Conservation (phyloP, 1,284 basidiomycete genomes). For the Boletus subluridellus region DNA sequence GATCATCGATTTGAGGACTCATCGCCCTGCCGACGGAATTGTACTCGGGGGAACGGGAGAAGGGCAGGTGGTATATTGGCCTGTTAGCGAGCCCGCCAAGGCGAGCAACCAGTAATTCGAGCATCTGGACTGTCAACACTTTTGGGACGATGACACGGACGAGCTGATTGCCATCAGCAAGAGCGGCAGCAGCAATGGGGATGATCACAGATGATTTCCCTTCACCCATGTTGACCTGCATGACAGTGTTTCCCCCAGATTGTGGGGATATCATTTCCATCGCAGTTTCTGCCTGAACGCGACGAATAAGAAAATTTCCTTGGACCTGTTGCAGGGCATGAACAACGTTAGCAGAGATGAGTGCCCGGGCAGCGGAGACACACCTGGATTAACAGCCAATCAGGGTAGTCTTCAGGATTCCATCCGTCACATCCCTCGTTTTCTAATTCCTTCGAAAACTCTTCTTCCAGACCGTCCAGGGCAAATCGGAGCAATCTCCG, state of each 20-base stretch:
- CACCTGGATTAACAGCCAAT: no score
- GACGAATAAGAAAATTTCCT: neutral
- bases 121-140: no score
- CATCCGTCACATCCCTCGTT: neutral
- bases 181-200: constrained; percentile 36
- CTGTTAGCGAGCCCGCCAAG: constrained; percentile 43
- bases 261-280: neutral
- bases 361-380: no score
- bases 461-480: neutral
- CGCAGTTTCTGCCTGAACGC: no score
- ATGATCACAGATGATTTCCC: constrained; percentile 49
- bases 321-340: neutral
- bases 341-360: no score
- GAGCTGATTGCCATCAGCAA: no score
- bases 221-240: neutral
- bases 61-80: constrained; percentile 15
- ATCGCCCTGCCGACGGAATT: no score
- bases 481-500: neutral
- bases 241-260: neutral
- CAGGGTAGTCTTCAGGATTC: neutral
- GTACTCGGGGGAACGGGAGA: no score
- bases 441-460: neutral
- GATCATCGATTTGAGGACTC: neutral
- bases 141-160: constrained; percentile 45
- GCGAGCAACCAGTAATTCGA: constrained; percentile 24